Percentiles rank a stretch among this genome's conserved stretches.
Evolutionary conservation across 495 filamentous ascomycete species (phyloP).

Genomic region (Beverwykella pulmonaria): DNA sequence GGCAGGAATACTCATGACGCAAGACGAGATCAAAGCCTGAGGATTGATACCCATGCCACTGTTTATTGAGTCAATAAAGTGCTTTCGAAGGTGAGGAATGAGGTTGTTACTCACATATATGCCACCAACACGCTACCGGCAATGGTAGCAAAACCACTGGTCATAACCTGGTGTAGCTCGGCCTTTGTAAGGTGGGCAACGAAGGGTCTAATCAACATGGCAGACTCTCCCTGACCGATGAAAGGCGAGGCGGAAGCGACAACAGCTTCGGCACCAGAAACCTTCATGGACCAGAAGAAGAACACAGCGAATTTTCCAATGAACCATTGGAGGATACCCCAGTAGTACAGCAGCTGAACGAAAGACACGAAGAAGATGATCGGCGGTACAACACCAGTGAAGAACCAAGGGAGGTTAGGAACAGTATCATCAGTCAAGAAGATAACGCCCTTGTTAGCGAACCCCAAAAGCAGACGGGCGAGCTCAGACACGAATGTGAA

Average conservation of each 20-base stretch:
- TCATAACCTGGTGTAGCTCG: constrained; percentile 91
- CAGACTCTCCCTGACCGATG: constrained; percentile 91
- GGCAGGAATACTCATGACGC: constrained; percentile 90
- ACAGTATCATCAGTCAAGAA: constrained; percentile 68
- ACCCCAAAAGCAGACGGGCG: constrained; percentile 70
- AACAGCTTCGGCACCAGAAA: constrained; percentile 92
- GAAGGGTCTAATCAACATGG: constrained; percentile 88
- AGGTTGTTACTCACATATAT: constrained; percentile 35
- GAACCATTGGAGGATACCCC: constrained; percentile 81
- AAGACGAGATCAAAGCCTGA: constrained; percentile 85
- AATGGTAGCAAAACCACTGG: constrained; percentile 70
- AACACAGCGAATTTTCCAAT: constrained; percentile 81
- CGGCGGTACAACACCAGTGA: constrained; percentile 71
- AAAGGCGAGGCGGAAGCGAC: constrained; percentile 93
- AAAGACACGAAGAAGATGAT: constrained; percentile 93
- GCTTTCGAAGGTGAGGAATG: not conserved
- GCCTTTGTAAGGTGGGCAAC: constrained; percentile 78
- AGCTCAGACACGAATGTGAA: constrained; percentile 81
- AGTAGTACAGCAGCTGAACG: constrained; percentile 79
- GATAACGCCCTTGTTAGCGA: constrained; percentile 65
- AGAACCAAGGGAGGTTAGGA: constrained; percentile 60
- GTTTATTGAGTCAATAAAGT: not conserved
- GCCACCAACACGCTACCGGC: constrained; percentile 69
- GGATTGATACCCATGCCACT: constrained; percentile 72
- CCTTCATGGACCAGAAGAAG: constrained; percentile 85